Evolutionary conservation across 495 filamentous ascomycete genomes (phyloP).

Genomic region (Ramalina peruviana): DNA sequence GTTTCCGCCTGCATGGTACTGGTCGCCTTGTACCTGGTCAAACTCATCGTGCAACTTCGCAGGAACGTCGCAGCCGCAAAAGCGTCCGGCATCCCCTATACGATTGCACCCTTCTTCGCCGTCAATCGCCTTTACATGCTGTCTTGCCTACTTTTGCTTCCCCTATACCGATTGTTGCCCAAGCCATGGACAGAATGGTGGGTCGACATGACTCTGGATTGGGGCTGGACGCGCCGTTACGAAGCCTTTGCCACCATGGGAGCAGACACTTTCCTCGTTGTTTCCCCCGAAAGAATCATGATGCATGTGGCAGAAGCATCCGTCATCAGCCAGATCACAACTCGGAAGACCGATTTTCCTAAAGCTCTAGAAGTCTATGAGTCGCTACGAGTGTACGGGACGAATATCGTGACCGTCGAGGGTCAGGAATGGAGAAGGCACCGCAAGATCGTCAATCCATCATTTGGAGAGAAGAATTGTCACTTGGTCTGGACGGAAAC

Average conservation of each 20-base stretch:
- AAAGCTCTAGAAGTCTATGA: slow-evolving; percentile 46
- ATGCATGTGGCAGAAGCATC: slow-evolving; percentile 42
- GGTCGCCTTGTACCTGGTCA: slow-evolving; percentile 1
- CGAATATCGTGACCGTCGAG: slow-evolving; percentile 51
- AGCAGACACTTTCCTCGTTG: slow-evolving; percentile 41
- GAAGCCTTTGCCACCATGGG: slow-evolving; percentile 26
- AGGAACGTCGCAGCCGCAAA: slow-evolving; percentile 10
- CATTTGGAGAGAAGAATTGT: slow-evolving; percentile 62
- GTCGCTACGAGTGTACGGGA: slow-evolving; percentile 46
- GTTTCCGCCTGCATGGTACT: background rate
- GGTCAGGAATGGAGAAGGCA: slow-evolving; percentile 50
- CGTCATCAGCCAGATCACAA: slow-evolving; percentile 43
- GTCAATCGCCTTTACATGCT: slow-evolving; percentile 19
- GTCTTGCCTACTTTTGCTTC: slow-evolving; percentile 3
- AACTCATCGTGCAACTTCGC: slow-evolving; percentile 2
- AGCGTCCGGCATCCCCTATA: slow-evolving; percentile 24
- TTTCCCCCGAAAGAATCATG: slow-evolving; percentile 31
- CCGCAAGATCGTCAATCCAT: slow-evolving; percentile 50
- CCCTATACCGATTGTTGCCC: slow-evolving; percentile 11
- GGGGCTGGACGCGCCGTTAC: slow-evolving; percentile 26
- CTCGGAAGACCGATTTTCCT: slow-evolving; percentile 49
- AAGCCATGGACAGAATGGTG: slow-evolving; percentile 11
- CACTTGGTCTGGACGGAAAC: slow-evolving; percentile 47
- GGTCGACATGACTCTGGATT: slow-evolving; percentile 21
- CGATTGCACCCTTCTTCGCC: slow-evolving; percentile 21